These are phyloP conservation scores for Xylaria palmicola DNA, from an alignment of 495 filamentous ascomycete species.

Conservation along the genomic window DNA sequence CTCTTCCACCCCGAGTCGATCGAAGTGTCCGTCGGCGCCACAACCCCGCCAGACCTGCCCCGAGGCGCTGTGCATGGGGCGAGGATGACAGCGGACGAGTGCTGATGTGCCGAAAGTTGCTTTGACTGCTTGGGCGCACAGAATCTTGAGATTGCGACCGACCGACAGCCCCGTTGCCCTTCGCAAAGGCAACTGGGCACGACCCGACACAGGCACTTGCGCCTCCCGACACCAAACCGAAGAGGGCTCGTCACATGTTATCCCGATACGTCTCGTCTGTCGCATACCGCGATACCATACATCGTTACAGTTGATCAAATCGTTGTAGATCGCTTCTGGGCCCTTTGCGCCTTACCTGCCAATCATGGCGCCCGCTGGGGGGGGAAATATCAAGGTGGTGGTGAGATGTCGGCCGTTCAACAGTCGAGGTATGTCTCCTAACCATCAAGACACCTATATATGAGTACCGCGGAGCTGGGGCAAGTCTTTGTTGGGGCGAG, in stretches of 20 bases:
- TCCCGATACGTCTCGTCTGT: slow-evolving; percentile 18
- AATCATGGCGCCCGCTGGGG: slow-evolving; percentile 71
- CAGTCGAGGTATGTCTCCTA: slow-evolving; percentile 67
- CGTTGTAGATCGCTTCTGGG: slow-evolving; percentile 21
- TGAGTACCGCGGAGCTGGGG: background rate
- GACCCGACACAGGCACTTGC: background rate
- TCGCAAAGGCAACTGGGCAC: background rate
- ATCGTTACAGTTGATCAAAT: slow-evolving; percentile 8
- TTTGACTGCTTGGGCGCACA: slow-evolving; percentile 12
- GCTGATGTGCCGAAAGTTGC: slow-evolving; percentile 14
- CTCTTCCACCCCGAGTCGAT: background rate
- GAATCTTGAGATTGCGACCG: slow-evolving; percentile 7
- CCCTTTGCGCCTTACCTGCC: slow-evolving; percentile 22
- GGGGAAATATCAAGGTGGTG: slow-evolving; percentile 99
- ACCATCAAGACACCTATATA: background rate
- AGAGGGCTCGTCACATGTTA: slow-evolving; percentile 8
- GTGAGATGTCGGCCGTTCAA: slow-evolving; percentile 93
- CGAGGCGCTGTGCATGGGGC: background rate
- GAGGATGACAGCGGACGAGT: slow-evolving; percentile 15
- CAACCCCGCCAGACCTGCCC: background rate
- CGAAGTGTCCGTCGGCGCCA: background rate
- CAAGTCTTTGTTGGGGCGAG: background rate
- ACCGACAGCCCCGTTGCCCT: background rate
- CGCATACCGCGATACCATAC: slow-evolving; percentile 24
- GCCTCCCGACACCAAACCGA: background rate